phyloP scores from a whole-genome alignment of 2,329 filamentous ascomycete species.

The Colletotrichum phormii region DNA sequence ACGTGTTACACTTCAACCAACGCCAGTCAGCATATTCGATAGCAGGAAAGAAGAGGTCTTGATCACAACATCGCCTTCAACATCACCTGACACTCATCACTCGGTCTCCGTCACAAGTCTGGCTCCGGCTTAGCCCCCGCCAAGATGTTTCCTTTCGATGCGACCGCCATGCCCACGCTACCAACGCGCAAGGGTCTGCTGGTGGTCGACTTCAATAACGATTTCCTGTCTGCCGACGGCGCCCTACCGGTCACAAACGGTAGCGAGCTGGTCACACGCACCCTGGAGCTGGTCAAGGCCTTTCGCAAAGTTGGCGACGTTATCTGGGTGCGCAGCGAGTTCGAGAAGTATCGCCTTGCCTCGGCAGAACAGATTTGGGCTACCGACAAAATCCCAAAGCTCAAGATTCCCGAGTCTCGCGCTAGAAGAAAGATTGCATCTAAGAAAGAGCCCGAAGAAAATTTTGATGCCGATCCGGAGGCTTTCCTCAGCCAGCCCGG shows the following conservation, averaged over 20 bases:
- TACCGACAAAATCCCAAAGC: slow-evolving; percentile 45
- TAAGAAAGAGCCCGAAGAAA: slow-evolving; percentile 30
- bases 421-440: slow-evolving; percentile 21
- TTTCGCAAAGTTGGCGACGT: slow-evolving; percentile 81
- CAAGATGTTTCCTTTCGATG: slow-evolving; percentile 68
- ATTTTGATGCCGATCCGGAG: slow-evolving; percentile 48
- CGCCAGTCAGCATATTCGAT: neutral
- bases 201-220: slow-evolving; percentile 89
- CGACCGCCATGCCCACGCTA: slow-evolving; percentile 65
- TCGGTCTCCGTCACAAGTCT: neutral
- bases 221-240: slow-evolving; percentile 80
- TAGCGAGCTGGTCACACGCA: slow-evolving; percentile 73
- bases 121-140: neutral
- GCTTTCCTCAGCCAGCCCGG: slow-evolving; percentile 58
- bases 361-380: slow-evolving; percentile 65
- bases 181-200: slow-evolving; percentile 78
- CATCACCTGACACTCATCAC: neutral
- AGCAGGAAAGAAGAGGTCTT: neutral
- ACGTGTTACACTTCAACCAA: neutral
- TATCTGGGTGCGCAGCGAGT: slow-evolving; percentile 87
- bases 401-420: slow-evolving; percentile 41
- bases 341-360: slow-evolving; percentile 69
- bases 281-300: slow-evolving; percentile 73
- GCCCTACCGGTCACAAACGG: slow-evolving; percentile 74
- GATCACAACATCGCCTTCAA: neutral